Evolutionary conservation across 306 rosid species (phyloP), one percentile per base, ranked within the genome.

Genomic region (Acacia melanoxylon): DNA sequence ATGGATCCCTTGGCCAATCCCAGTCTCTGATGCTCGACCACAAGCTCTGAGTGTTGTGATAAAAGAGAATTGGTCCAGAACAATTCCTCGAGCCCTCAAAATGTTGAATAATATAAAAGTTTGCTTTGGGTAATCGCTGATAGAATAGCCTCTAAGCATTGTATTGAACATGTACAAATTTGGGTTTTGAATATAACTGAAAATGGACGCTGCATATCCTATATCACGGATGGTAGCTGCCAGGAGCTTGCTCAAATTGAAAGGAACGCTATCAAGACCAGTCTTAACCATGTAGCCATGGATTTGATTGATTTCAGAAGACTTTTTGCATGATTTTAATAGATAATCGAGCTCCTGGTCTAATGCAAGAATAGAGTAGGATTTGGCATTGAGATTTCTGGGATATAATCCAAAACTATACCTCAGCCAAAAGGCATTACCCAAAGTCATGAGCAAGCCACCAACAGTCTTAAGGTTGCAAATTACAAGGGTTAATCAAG

Each of bases 91-190:
- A 67, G 85, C 80, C 77, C 90, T 89, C 66, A 91, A 65, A 42
- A 88, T 35, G 29, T 87, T 89, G 86, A 92, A 91, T 84, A 89
- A 48, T 70, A 68, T 86, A 8, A 89, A 86, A 73, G 94, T 90
- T 80, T 87, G 87, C 8, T 58, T 70, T 8, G 94, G 86, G 44
- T 19, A 56, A 45, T 83, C 77, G 24, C 93, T 85, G 10, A 66
- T 46, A 17, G 94, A 88, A 80, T 87, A 89, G 78, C 91, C 92
- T 85, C 95, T 78, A 51, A 91, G 87, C 92, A 93, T 84, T 77
- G 94, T 87, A 78, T 91, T 92, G 81, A 87, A 92, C 92, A 91
- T 89, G 84, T 85, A 91, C 59, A 89, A 89, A 82, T 88, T 89
- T 3, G 95, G 97, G 82, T 81, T 80, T 81, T 74, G 88, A 46